These are phyloP conservation scores for Euphorbia pulcherrima DNA, from an alignment of 345 rosid genomes.

Conservation along the genomic window DNA sequence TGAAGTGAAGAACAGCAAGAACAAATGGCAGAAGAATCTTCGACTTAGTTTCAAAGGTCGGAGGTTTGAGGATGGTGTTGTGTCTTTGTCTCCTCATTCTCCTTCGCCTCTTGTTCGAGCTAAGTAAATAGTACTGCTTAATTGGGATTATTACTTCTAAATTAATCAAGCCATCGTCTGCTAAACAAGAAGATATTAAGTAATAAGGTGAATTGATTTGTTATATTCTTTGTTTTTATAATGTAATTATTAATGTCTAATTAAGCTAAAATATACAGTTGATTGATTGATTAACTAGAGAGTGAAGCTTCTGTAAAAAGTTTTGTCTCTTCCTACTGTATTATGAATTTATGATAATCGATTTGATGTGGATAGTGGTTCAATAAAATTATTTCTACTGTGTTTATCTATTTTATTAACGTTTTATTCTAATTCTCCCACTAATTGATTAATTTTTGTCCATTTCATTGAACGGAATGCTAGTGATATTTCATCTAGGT, in stretches of 20 bases:
- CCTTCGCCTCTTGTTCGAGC: constrained; percentile 65
- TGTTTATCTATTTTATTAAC: no score
- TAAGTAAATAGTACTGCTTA: constrained; percentile 12
- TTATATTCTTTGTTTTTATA: not conserved
- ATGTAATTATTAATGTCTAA: not conserved
- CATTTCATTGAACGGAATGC: no score
- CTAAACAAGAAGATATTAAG: no score
- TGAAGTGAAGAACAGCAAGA: constrained; percentile 18
- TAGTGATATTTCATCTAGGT: no score
- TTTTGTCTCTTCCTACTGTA: not conserved
- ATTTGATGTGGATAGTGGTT: not conserved
- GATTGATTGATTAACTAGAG: not conserved
- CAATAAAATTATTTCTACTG: not conserved
- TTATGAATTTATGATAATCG: not conserved
- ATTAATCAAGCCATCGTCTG: no score
- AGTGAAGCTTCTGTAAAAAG: not conserved
- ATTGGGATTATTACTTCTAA: no score
- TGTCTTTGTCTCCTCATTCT: constrained; percentile 68
- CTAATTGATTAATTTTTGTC: no score
- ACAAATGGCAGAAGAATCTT: constrained; percentile 41
- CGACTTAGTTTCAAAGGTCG: constrained; percentile 46
- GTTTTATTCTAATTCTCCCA: no score
- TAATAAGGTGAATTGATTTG: not conserved
- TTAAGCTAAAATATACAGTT: not conserved
- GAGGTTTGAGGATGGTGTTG: constrained; percentile 41